Percentiles rank a stretch among this genome's conserved stretches.
Evolutionary conservation across 176 grass and related monocot genomes (phyloP).

Genomic region (Oryza brachyantha): DNA sequence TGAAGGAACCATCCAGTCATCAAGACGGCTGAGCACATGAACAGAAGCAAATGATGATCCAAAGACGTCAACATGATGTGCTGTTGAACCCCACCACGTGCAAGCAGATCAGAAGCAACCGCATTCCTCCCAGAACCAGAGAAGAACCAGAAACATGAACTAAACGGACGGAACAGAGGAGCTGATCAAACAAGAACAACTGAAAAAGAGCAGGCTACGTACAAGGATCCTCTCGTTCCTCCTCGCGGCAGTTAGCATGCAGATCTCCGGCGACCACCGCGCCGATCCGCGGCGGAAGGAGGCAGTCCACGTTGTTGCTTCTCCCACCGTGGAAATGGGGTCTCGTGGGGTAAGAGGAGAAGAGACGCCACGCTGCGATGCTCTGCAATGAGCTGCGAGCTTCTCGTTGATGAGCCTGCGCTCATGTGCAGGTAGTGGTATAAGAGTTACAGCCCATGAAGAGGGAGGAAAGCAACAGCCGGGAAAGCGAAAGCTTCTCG

Average conservation of each 20-base stretch:
- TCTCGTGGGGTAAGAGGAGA: not conserved
- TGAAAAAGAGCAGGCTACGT: not conserved
- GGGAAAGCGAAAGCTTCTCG: slow-evolving; percentile 53
- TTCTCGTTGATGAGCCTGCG: slow-evolving; percentile 12
- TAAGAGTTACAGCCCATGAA: slow-evolving; percentile 43
- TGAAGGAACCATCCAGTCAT: not conserved
- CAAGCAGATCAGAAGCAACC: slow-evolving; percentile 31
- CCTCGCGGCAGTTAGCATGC: not conserved
- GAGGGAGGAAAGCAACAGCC: slow-evolving; percentile 47
- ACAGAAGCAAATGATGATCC: not conserved
- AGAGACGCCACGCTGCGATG: not conserved
- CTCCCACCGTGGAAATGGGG: not conserved
- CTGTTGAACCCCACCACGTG: slow-evolving; percentile 41
- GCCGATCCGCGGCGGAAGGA: not conserved
- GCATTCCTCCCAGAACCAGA: slow-evolving; percentile 3
- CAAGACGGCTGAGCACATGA: not conserved
- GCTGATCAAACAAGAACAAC: not conserved
- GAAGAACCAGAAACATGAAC: not conserved
- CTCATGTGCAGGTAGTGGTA: slow-evolving; percentile 6
- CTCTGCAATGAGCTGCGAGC: not conserved
- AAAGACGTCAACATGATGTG: slow-evolving; percentile 7
- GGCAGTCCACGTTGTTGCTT: not conserved
- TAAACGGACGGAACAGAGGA: not conserved
- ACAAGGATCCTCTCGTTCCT: not conserved
- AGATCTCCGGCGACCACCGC: not conserved